Percentiles rank a stretch among this genome's conserved stretches.
Conservation (phyloP, 495 filamentous ascomycete genomes). For the Cercophora newfieldiana region DNA sequence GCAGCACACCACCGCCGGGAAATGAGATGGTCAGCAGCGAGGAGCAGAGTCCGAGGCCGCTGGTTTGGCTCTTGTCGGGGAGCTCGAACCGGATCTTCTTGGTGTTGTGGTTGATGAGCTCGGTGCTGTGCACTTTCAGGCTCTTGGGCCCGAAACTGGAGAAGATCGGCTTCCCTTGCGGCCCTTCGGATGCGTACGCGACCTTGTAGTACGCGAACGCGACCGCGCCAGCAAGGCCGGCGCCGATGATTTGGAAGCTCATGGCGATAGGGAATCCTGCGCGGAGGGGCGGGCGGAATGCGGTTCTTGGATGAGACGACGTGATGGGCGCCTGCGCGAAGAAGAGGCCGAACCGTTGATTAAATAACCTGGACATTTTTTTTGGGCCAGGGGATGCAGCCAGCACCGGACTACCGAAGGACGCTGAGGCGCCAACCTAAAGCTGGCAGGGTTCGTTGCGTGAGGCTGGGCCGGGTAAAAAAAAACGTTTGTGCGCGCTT, state of each 20-base stretch:
- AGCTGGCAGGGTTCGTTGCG: not conserved
- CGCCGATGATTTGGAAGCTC: constrained; percentile 30
- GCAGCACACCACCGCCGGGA: constrained; percentile 53
- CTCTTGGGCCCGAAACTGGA: constrained; percentile 38
- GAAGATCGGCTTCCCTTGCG: constrained; percentile 29
- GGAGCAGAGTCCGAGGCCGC: constrained; percentile 57
- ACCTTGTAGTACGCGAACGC: constrained; percentile 28
- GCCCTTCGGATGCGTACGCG: not conserved
- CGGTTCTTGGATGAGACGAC: constrained; percentile 9
- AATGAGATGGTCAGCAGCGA: constrained; percentile 57
- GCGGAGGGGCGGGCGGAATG: constrained; percentile 17
- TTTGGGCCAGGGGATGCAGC: not conserved
- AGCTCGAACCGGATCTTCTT: constrained; percentile 64
- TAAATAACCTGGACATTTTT: no score
- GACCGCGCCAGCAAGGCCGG: constrained; percentile 33
- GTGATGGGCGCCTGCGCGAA: not conserved
- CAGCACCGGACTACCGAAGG: constrained; percentile 30
- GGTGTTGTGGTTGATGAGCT: constrained; percentile 64
- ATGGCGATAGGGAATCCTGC: constrained; percentile 25
- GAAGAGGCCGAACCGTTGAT: not conserved
- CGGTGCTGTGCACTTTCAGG: constrained; percentile 49
- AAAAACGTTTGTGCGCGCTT: constrained; percentile 18
- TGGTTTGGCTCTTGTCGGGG: constrained; percentile 47
- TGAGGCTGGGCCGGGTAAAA: constrained; percentile 15
- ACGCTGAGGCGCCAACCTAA: constrained; percentile 4